phyloP scores from a whole-genome alignment of 441 rosid species.

The Arabidopsis lyrata region DNA sequence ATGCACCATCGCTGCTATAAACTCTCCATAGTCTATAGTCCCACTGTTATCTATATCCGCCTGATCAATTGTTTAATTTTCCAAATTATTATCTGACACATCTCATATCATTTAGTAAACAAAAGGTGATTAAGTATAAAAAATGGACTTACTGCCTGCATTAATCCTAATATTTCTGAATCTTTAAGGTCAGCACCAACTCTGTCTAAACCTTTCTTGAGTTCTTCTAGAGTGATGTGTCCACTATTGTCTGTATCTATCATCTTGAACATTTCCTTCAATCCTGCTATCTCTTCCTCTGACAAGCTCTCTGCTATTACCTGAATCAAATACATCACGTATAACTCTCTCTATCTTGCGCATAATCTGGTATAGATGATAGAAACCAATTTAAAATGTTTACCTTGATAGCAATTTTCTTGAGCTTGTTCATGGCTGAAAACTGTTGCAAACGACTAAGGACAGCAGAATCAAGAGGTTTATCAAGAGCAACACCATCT shows the following conservation, averaged over 20 bases:
- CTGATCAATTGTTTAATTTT: slow-evolving; percentile 45
- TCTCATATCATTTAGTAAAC: slow-evolving; percentile 1
- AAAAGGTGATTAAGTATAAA: neutral
- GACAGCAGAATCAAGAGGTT: slow-evolving; percentile 95
- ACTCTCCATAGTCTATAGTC: slow-evolving; percentile 91
- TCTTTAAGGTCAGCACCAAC: slow-evolving; percentile 83
- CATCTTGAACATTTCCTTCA: slow-evolving; percentile 97
- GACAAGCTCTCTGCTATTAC: slow-evolving; percentile 93
- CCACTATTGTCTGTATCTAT: slow-evolving; percentile 92
- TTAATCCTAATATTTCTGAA: slow-evolving; percentile 68
- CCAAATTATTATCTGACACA: neutral
- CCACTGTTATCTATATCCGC: slow-evolving; percentile 97
- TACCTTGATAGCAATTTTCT: slow-evolving; percentile 80
- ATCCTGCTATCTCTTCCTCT: slow-evolving; percentile 92
- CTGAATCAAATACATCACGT: slow-evolving; percentile 44
- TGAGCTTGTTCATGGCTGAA: slow-evolving; percentile 96
- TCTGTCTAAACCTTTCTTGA: slow-evolving; percentile 80
- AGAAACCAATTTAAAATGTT: neutral
- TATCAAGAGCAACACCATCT: slow-evolving; percentile 86
- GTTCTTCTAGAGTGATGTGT: slow-evolving; percentile 85
- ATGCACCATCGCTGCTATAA: slow-evolving; percentile 96
- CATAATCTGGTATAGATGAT: neutral
- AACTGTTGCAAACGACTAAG: slow-evolving; percentile 85
- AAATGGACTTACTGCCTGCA: slow-evolving; percentile 83
- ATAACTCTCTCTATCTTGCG: neutral